A percentile compares a stretch with the other conserved stretches of the same genome.
Conservation (phyloP, 176 grass and related monocot genomes). For the barley (Hordeum vulgare) region MorexV3_pseudomolecules_assembly NC_058519.1:606813929-606814428, state of each 20-base stretch:
- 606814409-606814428: not conserved
- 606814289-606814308: not conserved
- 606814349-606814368: constrained; percentile 7
- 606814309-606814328: not conserved
- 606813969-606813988: not conserved
- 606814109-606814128: not conserved
- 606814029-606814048: not conserved
- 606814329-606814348: constrained; percentile 5
- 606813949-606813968: not conserved
- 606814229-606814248: not conserved
- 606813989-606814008: not conserved
- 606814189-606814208: not conserved
- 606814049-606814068: not conserved
- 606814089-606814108: not conserved
- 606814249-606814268: not conserved
- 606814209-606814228: not conserved
- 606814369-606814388: constrained; percentile 25
- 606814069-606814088: not conserved
- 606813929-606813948: not conserved
- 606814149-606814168: constrained; percentile 30
- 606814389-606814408: constrained; percentile 54
- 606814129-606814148: constrained; percentile 52
- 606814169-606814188: not conserved
- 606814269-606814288: not conserved
- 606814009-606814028: not conserved